Percentiles rank a stretch among this genome's conserved stretches.
Evolutionary conservation across 495 filamentous ascomycete species (phyloP).

Genomic region (Annulohypoxylon moriforme): DNA sequence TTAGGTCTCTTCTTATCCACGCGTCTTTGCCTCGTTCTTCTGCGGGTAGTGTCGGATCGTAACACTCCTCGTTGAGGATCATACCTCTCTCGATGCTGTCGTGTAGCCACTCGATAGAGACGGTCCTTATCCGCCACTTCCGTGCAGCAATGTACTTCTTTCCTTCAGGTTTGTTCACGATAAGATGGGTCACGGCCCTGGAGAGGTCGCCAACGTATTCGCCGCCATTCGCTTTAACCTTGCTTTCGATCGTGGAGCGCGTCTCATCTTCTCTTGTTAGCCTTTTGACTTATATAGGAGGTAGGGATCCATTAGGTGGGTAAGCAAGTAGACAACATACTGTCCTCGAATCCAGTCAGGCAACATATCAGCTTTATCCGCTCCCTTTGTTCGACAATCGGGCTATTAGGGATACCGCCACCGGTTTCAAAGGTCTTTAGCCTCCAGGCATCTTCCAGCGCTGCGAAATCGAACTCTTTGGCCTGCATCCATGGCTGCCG

Average conservation of each 20-base stretch:
- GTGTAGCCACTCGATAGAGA: conserved; percentile 84
- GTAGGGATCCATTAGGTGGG: background rate
- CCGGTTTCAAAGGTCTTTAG: conserved; percentile 56
- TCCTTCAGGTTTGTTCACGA: conserved; percentile 80
- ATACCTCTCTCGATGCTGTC: conserved; percentile 92
- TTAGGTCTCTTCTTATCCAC: conserved; percentile 70
- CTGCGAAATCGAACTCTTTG: conserved; percentile 77
- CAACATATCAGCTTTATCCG: conserved; percentile 74
- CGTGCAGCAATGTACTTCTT: conserved; percentile 89
- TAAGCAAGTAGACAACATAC: conserved; percentile 60
- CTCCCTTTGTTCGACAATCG: conserved; percentile 34
- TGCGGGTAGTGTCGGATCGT: conserved; percentile 74
- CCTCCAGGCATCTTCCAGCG: conserved; percentile 62
- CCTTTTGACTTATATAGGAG: too few relatives aligned
- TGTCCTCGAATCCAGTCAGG: conserved; percentile 89
- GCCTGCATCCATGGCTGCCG: conserved; percentile 84
- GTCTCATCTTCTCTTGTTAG: conserved; percentile 66
- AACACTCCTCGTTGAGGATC: conserved; percentile 85
- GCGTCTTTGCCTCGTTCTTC: conserved; percentile 82
- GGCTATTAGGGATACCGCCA: conserved; percentile 47
- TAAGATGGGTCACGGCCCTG: conserved; percentile 84
- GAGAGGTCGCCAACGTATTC: conserved; percentile 88
- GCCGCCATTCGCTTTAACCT: conserved; percentile 75
- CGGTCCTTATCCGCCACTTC: conserved; percentile 80
- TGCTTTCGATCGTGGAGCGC: conserved; percentile 71